Percentiles rank a stretch among this genome's conserved stretches.
phyloP scores from a whole-genome alignment of 2,329 filamentous ascomycete genomes.

The Epichloe gansuensis region DNA sequence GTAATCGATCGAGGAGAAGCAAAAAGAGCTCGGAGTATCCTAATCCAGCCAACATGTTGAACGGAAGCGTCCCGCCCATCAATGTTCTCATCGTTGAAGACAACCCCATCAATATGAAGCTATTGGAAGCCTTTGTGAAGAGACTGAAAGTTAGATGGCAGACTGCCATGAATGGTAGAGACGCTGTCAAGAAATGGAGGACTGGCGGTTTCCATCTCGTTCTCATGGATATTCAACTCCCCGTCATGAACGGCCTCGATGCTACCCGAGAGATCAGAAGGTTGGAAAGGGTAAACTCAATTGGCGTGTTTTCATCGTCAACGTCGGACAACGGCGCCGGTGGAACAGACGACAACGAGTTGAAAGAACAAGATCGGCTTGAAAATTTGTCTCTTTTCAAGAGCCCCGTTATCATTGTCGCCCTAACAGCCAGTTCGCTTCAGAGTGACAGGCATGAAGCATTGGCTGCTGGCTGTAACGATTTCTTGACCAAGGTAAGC shows the following conservation, averaged over 20 bases:
- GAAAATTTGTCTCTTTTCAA: constrained; percentile 66
- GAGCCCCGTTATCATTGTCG: constrained; percentile 94
- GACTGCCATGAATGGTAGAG: constrained; percentile 89
- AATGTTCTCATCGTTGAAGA: constrained; percentile 97
- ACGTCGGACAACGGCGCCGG: constrained; percentile 39
- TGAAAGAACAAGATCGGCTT: constrained; percentile 55
- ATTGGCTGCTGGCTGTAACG: constrained; percentile 88
- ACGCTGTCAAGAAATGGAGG: constrained; percentile 89
- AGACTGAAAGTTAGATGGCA: constrained; percentile 91
- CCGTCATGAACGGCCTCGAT: constrained; percentile 89
- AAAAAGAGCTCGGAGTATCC: constrained; percentile 38
- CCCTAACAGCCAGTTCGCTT: constrained; percentile 82
- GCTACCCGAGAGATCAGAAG: constrained; percentile 90
- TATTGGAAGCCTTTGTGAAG: constrained; percentile 93
- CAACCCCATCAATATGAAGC: constrained; percentile 91
- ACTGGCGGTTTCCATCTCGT: constrained; percentile 89
- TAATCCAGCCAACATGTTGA: constrained; percentile 51
- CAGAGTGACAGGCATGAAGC: constrained; percentile 95
- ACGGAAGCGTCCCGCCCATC: constrained; percentile 81
- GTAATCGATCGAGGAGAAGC: constrained; percentile 33
- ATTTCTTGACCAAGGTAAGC: constrained; percentile 89
- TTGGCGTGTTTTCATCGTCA: constrained; percentile 81
- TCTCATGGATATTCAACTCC: constrained; percentile 95
- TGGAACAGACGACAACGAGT: constrained; percentile 29
- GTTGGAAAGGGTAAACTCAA: constrained; percentile 78